Evolutionary conservation across 2,329 filamentous ascomycete species (phyloP).

Genomic region (Claviceps paspali): DNA sequence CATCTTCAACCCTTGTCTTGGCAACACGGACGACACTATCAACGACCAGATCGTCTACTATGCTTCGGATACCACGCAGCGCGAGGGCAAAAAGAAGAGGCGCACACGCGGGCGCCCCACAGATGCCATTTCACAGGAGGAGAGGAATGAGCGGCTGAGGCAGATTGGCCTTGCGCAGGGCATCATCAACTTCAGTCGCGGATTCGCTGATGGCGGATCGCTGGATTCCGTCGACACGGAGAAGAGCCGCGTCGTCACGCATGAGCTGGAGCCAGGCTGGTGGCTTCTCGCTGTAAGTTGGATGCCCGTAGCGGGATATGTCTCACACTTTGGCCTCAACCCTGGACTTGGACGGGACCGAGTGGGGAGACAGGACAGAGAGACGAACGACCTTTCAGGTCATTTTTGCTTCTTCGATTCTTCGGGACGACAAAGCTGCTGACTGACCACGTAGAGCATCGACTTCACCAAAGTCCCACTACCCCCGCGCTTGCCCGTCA

Average conservation of each 20-base stretch:
- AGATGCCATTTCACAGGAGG: constrained; percentile 37
- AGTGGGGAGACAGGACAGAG: too few relatives aligned
- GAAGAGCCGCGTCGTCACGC: constrained; percentile 67
- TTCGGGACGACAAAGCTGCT: not conserved
- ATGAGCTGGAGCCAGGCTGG: constrained; percentile 83
- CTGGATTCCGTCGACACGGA: constrained; percentile 86
- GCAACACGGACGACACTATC: constrained; percentile 41
- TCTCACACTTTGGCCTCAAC: not conserved
- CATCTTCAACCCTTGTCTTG: constrained; percentile 85
- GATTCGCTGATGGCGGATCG: constrained; percentile 62
- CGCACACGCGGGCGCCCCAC: constrained; percentile 27
- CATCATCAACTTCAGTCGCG: constrained; percentile 84
- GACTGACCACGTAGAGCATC: constrained; percentile 29
- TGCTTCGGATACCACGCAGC: constrained; percentile 42
- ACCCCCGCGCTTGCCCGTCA: constrained; percentile 34
- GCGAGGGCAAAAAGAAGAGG: constrained; percentile 24
- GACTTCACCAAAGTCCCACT: constrained; percentile 61
- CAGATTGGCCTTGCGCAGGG: constrained; percentile 94
- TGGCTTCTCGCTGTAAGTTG: constrained; percentile 77
- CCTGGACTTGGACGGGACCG: too few relatives aligned
- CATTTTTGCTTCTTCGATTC: not conserved
- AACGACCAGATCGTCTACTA: constrained; percentile 88
- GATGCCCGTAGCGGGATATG: not conserved
- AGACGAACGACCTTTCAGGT: too few relatives aligned
- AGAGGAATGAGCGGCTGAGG: constrained; percentile 72